These are phyloP conservation scores for Eucalyptus sideroxylon DNA, from an alignment of 345 rosid genomes.

Conservation along the genomic window DNA sequence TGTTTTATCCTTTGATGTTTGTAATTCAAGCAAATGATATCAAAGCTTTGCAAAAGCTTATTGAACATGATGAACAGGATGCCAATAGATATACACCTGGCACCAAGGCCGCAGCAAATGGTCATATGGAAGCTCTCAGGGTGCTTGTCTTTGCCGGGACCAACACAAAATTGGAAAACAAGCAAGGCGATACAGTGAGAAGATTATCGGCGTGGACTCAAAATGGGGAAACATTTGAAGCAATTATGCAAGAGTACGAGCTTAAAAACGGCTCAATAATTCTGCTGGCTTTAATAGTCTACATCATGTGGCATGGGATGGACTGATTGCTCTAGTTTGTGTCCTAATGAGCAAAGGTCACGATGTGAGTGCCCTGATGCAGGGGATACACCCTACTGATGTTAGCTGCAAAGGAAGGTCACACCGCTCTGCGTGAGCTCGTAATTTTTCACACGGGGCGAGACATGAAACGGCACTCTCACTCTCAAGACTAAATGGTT, in stretches of 20 bases:
- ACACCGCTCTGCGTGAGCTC: slow-evolving; percentile 15
- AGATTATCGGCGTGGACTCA: slow-evolving; percentile 13
- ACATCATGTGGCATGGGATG: slow-evolving; percentile 38
- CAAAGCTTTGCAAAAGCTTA: slow-evolving; percentile 20
- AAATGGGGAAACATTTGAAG: slow-evolving; percentile 14
- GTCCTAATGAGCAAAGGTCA: slow-evolving; percentile 11
- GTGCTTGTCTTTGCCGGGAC: slow-evolving; percentile 41
- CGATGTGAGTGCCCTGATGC: slow-evolving; percentile 35
- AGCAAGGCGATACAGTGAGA: slow-evolving; percentile 25
- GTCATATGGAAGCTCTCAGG: slow-evolving; percentile 30
- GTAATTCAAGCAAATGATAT: slow-evolving; percentile 16
- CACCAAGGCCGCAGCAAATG: slow-evolving; percentile 31
- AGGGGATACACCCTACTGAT: slow-evolving; percentile 46
- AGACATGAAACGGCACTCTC: slow-evolving; percentile 41
- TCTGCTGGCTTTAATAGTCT: slow-evolving; percentile 29
- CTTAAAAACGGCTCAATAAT: slow-evolving; percentile 7
- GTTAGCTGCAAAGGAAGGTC: slow-evolving; percentile 50
- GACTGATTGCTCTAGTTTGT: slow-evolving; percentile 21
- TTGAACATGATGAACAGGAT: slow-evolving; percentile 26
- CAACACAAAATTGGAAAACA: slow-evolving; percentile 24
- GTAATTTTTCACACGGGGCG: slow-evolving; percentile 27
- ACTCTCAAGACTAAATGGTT: slow-evolving; percentile 14
- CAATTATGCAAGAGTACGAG: slow-evolving; percentile 28
- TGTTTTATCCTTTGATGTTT: slow-evolving; percentile 22
- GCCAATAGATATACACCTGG: slow-evolving; percentile 25